Evolutionary conservation across 805 yeast species (phyloP).

Genomic region (Metschnikowia peoriensis): DNA sequence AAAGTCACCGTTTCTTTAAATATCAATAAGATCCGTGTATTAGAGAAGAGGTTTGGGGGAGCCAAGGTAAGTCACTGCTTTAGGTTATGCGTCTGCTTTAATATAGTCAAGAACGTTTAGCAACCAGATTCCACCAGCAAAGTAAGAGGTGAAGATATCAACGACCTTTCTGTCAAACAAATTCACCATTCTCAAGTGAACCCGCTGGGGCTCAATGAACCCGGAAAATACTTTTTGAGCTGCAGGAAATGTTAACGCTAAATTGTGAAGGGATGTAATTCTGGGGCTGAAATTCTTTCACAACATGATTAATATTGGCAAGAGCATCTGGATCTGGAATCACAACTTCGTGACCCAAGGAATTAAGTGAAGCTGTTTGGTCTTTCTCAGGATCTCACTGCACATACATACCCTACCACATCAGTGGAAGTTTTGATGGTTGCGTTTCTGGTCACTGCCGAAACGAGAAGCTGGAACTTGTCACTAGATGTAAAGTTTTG

Average conservation of each 20-base stretch:
- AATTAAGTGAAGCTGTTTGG: slow-evolving; percentile 23
- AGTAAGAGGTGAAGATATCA: slow-evolving; percentile 41
- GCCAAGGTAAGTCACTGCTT: slow-evolving; percentile 44
- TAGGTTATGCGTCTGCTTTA: slow-evolving; percentile 30
- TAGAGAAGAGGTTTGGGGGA: slow-evolving; percentile 29
- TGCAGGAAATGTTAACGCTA: slow-evolving; percentile 44
- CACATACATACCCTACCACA: slow-evolving; percentile 40
- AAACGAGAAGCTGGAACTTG: slow-evolving; percentile 48
- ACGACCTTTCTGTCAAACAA: slow-evolving; percentile 46
- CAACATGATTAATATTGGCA: slow-evolving; percentile 36
- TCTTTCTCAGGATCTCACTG: slow-evolving; percentile 28
- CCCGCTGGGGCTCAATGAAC: slow-evolving; percentile 30
- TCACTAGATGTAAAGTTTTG: slow-evolving; percentile 39
- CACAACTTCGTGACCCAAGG: slow-evolving; percentile 49
- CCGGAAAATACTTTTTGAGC: slow-evolving; percentile 31
- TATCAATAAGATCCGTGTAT: slow-evolving; percentile 29
- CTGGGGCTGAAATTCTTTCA: slow-evolving; percentile 43
- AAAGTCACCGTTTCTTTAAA: slow-evolving; percentile 46
- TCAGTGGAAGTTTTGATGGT: slow-evolving; percentile 33
- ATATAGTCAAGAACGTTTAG: slow-evolving; percentile 24
- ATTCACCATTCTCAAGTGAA: slow-evolving; percentile 40
- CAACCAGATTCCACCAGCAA: slow-evolving; percentile 28
- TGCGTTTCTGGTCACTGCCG: slow-evolving; percentile 48
- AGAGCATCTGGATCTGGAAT: slow-evolving; percentile 34
- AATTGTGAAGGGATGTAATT: slow-evolving; percentile 28